Conservation (phyloP, 768 basidiomycete genomes). For the Heimioporus sp. region DNA sequence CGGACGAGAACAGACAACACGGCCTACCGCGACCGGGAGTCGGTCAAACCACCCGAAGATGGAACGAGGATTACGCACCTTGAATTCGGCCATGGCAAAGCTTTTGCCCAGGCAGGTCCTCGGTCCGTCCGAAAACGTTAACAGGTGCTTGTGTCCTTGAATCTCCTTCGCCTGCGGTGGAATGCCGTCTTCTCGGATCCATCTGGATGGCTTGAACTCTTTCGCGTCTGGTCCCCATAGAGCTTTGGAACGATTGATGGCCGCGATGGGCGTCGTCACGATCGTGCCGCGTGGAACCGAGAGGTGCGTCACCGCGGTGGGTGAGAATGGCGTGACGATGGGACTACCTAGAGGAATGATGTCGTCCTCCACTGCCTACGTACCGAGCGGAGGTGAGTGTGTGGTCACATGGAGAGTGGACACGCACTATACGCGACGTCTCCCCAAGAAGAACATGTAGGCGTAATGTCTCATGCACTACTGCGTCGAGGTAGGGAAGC, state of each 20-base stretch:
- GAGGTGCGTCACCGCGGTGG: conserved; percentile 34
- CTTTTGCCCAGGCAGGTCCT: conserved; percentile 27
- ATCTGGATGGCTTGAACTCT: conserved; percentile 60
- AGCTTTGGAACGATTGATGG: conserved; percentile 48
- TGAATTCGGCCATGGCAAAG: conserved; percentile 28
- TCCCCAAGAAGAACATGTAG: conserved; percentile 39
- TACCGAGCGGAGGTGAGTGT: too few relatives aligned
- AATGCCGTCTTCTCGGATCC: conserved; percentile 41
- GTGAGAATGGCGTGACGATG: conserved; percentile 38
- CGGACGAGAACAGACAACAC: conserved; percentile 31
- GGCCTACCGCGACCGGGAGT: background rate
- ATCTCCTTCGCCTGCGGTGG: conserved; percentile 32
- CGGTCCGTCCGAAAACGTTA: conserved; percentile 31
- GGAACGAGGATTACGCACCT: conserved; percentile 12
- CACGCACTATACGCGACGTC: conserved; percentile 9
- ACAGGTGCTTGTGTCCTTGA: conserved; percentile 26
- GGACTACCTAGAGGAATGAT: conserved; percentile 54
- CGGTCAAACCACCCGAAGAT: too few relatives aligned
- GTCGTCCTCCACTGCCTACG: conserved; percentile 50
- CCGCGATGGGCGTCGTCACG: conserved; percentile 42
- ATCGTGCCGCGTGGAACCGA: conserved; percentile 46
- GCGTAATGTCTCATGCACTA: conserved; percentile 45
- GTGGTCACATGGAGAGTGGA: background rate
- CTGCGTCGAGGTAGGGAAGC: conserved; percentile 55
- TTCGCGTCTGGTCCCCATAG: conserved; percentile 63